A percentile compares a stretch with the other conserved stretches of the same genome.
Evolutionary conservation across 768 basidiomycete genomes (phyloP).

Genomic region (Amanita thiersii): DNA sequence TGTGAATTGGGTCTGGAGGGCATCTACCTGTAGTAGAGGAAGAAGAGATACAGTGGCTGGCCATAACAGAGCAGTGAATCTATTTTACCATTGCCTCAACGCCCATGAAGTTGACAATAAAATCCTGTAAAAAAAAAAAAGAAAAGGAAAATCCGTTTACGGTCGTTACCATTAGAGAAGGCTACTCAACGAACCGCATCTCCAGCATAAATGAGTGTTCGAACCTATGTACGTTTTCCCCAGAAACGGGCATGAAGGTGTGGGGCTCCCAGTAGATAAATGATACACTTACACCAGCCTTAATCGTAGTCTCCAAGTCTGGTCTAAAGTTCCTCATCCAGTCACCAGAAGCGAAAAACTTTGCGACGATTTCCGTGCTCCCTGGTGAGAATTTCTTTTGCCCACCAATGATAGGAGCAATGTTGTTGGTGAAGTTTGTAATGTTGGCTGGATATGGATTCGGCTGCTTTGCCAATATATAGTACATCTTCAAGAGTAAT

Average conservation of each 20-base stretch:
- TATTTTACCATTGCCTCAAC: slow-evolving; percentile 46
- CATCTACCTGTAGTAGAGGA: slow-evolving; percentile 32
- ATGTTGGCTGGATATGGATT: slow-evolving; percentile 43
- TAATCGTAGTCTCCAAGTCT: slow-evolving; percentile 47
- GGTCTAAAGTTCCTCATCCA: slow-evolving; percentile 49
- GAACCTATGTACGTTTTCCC: slow-evolving; percentile 16
- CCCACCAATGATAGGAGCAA: slow-evolving; percentile 31
- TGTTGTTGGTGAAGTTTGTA: slow-evolving; percentile 20
- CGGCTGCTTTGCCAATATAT: slow-evolving; percentile 31
- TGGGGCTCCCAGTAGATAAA: too few species aligned
- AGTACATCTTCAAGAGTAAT: slow-evolving; percentile 26
- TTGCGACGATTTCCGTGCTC: slow-evolving; percentile 32
- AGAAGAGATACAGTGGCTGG: neutral
- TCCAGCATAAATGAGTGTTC: slow-evolving; percentile 45
- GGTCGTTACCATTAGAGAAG: too few species aligned
- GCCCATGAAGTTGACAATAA: slow-evolving; percentile 45
- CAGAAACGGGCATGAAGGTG: too few species aligned
- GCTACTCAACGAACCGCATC: slow-evolving; percentile 35
- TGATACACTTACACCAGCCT: slow-evolving; percentile 44
- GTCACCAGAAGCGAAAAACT: slow-evolving; percentile 42
- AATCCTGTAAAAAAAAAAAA: slow-evolving; percentile 27
- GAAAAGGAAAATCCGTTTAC: neutral
- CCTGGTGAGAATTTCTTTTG: slow-evolving; percentile 32
- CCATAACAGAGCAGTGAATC: neutral
- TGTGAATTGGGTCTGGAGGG: slow-evolving; percentile 38